A percentile compares a stretch with the other conserved stretches of the same genome.
phyloP scores from a whole-genome alignment of 345 rosid genomes.

The Murraya paniculata region DNA sequence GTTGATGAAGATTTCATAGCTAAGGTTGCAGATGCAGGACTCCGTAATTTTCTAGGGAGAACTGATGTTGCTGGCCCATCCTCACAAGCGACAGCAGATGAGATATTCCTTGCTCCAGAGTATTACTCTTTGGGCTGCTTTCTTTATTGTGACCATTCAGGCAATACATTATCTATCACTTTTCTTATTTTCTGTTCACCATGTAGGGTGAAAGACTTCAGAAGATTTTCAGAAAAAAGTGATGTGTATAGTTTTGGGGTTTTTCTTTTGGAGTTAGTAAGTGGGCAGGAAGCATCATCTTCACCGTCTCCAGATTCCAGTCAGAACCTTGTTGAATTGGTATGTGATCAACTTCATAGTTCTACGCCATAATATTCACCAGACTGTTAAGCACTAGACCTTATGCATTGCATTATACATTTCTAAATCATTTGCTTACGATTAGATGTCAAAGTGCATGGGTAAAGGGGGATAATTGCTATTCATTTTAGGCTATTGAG shows the following conservation, averaged over 20 bases:
- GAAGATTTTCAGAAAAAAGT: constrained; percentile 84
- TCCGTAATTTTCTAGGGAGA: constrained; percentile 75
- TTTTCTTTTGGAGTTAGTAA: constrained; percentile 79
- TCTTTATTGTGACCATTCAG: background rate
- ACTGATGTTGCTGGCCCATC: constrained; percentile 73
- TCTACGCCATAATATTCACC: background rate
- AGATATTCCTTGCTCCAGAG: constrained; percentile 89
- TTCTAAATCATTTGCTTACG: background rate
- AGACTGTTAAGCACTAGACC: background rate
- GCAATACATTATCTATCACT: constrained; percentile 3
- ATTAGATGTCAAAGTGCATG: background rate
- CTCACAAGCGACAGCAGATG: constrained; percentile 64
- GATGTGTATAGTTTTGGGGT: constrained; percentile 91
- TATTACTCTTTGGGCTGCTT: constrained; percentile 25
- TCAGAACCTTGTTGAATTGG: constrained; percentile 77
- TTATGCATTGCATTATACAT: background rate
- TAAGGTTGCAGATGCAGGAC: constrained; percentile 94
- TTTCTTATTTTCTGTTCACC: constrained; percentile 6
- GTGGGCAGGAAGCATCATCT: constrained; percentile 71
- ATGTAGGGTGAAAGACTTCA: constrained; percentile 80
- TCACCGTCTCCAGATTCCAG: constrained; percentile 49
- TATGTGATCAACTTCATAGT: constrained; percentile 30
- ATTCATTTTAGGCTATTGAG: constrained; percentile 9
- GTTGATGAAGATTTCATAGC: constrained; percentile 87
- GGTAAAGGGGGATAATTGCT: background rate